Percentiles rank a stretch among this genome's conserved stretches.
Conservation (phyloP, 192 early-diverging fungal genomes). For the Linderina pennispora region DNA sequence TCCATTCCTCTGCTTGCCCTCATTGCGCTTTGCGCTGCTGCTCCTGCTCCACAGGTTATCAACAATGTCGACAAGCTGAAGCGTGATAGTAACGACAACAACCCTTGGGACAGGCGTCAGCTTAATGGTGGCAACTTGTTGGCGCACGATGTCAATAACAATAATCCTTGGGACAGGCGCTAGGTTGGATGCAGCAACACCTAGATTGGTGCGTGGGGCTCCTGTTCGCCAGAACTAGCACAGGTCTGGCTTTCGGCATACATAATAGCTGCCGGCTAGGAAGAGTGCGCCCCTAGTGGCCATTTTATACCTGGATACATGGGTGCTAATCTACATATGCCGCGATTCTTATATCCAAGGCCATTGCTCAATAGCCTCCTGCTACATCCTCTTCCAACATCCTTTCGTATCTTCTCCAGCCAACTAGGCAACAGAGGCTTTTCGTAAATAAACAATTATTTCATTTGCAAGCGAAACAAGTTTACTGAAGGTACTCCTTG, state of each 20-base stretch:
- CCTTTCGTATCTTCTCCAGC: not conserved
- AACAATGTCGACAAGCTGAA: not conserved
- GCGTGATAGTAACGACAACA: no score
- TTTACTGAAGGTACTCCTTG: constrained; percentile 47
- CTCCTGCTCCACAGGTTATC: not conserved
- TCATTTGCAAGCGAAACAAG: not conserved
- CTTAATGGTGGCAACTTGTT: not conserved
- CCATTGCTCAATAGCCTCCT: not conserved
- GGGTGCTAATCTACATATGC: not conserved
- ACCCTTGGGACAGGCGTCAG: no score
- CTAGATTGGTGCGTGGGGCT: not conserved
- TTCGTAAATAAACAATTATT: not conserved
- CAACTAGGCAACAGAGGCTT: not conserved
- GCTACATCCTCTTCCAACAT: not conserved
- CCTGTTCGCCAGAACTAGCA: no score
- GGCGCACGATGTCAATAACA: not conserved
- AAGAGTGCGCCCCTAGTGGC: no score
- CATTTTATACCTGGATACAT: not conserved
- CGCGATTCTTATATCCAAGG: no score
- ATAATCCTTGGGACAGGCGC: not conserved
- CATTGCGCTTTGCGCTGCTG: not conserved
- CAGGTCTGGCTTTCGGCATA: no score
- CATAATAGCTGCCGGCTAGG: no score
- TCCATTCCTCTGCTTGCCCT: not conserved
- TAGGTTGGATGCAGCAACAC: not conserved